phyloP scores from a whole-genome alignment of 805 yeast species.

The Phaffomyces thermotolerans region DNA sequence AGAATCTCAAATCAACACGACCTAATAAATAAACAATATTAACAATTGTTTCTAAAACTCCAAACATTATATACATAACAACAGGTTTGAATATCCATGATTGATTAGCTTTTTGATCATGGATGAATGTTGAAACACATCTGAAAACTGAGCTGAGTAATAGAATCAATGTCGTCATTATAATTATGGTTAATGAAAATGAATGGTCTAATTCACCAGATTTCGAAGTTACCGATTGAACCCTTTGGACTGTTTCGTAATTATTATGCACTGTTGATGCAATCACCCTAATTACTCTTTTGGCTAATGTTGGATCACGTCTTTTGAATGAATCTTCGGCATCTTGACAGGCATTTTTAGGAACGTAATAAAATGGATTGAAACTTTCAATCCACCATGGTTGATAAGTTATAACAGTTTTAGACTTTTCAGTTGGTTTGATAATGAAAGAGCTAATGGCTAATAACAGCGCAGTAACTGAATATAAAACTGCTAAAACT shows the following conservation, averaged over 20 bases:
- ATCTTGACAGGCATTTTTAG: slow-evolving; percentile 40
- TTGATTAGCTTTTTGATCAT: slow-evolving; percentile 23
- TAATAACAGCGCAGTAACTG: slow-evolving; percentile 44
- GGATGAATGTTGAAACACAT: slow-evolving; percentile 38
- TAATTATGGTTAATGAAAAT: slow-evolving; percentile 37
- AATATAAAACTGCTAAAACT: slow-evolving; percentile 40
- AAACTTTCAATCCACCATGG: slow-evolving; percentile 78
- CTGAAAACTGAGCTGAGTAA: slow-evolving; percentile 46
- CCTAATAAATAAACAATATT: slow-evolving; percentile 50
- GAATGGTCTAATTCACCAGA: slow-evolving; percentile 39
- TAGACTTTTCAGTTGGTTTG: slow-evolving; percentile 46
- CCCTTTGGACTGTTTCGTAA: slow-evolving; percentile 26
- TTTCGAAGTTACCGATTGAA: slow-evolving; percentile 24
- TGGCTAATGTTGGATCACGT: slow-evolving; percentile 31
- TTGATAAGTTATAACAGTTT: slow-evolving; percentile 49
- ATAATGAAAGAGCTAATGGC: slow-evolving; percentile 44
- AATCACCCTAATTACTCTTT: slow-evolving; percentile 38
- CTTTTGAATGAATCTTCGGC: slow-evolving; percentile 42
- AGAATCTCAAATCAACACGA: slow-evolving; percentile 70
- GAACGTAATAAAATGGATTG: slow-evolving; percentile 49
- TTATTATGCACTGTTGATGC: slow-evolving; percentile 44
- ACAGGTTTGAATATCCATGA: slow-evolving; percentile 45
- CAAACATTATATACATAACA: slow-evolving; percentile 64
- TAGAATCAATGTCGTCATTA: slow-evolving; percentile 40
- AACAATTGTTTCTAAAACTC: slow-evolving; percentile 54